Evolutionary conservation across 495 filamentous ascomycete species (phyloP), one percentile per base, ranked within the genome.

Genomic region (Bacidia gigantensis): DNA sequence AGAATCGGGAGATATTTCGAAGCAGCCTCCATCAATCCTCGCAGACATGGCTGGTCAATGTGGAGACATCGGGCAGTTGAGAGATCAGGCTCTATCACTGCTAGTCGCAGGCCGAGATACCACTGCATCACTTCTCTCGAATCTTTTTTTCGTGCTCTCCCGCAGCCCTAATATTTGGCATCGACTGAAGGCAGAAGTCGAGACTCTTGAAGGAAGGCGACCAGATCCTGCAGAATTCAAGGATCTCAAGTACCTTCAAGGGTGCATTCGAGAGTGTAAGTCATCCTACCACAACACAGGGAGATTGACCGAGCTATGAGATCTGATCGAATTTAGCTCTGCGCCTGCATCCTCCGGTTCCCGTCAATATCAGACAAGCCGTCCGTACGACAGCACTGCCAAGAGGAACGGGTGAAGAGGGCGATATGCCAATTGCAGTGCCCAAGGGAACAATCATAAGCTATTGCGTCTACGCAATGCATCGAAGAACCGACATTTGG

Each of bases 331-430:
- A 43, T 29, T 50, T 55, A 32, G 38, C 40, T 29, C 49, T 58
- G n/a, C 51, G 56, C 18, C 17, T 58, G n/a, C 46, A 68, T 11
- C 68, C 68, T 20, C 65, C 79, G 17, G 81, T 94, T 1, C 80
- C 87, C 24, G 80, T 84, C 64, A 77, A 76, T 50, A 44, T 60
- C 23, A 66, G 71, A 9, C 60, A 60, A 7, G 66, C 72, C n/a
- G 59, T 60, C 46, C 64, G 65, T 43, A 65, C 71, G 56, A 83
- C 78, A 1, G 69, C 69, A 3, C 63, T 83, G n/a, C 80, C 80
- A 0, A 61, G 60, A 1, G 79, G 80, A 43, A 89, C 89, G 47
- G 89, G 89, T 0, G 77, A 80, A 0, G 69, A 79, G 47, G 74
- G 76, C 49, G 57, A 56, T 22, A 66, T 72, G 1, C 77, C 75